Percentiles rank a stretch among this genome's conserved stretches.
phyloP scores from a whole-genome alignment of 208 protist genomes.

The Zelonia costaricensis region DNA sequence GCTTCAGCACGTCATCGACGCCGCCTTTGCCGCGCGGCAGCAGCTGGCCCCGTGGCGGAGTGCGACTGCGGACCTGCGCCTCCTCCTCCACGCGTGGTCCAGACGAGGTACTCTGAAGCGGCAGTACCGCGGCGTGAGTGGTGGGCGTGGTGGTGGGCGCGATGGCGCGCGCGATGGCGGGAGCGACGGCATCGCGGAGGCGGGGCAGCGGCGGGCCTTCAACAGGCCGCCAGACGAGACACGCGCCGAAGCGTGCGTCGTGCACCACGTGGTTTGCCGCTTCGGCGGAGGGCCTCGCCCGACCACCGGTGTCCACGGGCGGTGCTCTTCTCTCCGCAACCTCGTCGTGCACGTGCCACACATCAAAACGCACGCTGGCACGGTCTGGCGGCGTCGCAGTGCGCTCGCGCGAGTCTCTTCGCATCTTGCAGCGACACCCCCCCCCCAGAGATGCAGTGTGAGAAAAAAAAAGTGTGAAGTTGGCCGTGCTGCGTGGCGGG shows the following conservation, averaged over 20 bases:
- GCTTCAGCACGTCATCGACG: constrained; percentile 49
- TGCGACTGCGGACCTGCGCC: background rate
- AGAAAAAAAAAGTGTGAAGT: too few species aligned
- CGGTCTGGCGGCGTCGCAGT: too few species aligned
- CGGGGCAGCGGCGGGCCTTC: constrained; percentile 22
- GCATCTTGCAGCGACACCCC: too few species aligned
- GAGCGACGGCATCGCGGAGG: background rate
- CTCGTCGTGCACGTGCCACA: too few species aligned
- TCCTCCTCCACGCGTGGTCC: too few species aligned
- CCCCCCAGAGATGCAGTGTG: too few species aligned
- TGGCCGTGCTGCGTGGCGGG: too few species aligned
- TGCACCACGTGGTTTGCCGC: constrained; percentile 17
- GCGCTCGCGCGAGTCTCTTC: too few species aligned
- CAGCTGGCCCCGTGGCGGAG: constrained; percentile 26
- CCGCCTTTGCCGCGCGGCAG: constrained; percentile 46
- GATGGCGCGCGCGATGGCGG: background rate
- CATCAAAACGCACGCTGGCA: too few species aligned
- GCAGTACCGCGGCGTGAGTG: background rate
- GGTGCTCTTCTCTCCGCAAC: too few species aligned
- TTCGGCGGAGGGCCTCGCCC: background rate
- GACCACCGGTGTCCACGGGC: background rate
- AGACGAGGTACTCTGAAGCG: background rate
- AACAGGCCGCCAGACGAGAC: constrained; percentile 20
- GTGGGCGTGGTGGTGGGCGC: background rate
- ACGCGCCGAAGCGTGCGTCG: constrained; percentile 5